These are phyloP conservation scores for Steccherinum ochraceum DNA, from an alignment of 768 basidiomycete species.

Conservation along the genomic window DNA sequence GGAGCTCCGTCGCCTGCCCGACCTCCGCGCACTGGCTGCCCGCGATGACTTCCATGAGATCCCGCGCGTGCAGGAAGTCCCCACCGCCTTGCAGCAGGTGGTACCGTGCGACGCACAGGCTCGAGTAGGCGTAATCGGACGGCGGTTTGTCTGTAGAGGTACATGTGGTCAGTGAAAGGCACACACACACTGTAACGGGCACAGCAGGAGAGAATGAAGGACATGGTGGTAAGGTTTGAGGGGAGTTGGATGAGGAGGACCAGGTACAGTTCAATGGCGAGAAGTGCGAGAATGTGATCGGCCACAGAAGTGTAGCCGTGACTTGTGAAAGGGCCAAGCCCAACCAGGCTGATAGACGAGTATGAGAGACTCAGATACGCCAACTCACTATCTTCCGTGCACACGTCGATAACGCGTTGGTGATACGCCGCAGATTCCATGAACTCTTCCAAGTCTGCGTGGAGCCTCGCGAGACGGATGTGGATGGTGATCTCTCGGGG, in stretches of 20 bases:
- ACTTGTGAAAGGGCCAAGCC: too few relatives aligned
- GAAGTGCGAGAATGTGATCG: too few relatives aligned
- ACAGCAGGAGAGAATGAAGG: neutral
- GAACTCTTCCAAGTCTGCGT: slow-evolving; percentile 59
- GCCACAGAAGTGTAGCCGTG: too few relatives aligned
- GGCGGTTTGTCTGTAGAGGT: slow-evolving; percentile 54
- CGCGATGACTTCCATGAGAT: slow-evolving; percentile 69
- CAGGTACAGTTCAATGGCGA: too few relatives aligned
- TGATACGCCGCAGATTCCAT: slow-evolving; percentile 74
- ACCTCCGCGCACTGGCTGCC: slow-evolving; percentile 81
- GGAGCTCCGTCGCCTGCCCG: slow-evolving; percentile 60
- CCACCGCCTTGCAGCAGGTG: slow-evolving; percentile 59
- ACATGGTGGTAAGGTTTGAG: slow-evolving; percentile 2
- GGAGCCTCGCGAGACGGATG: slow-evolving; percentile 67
- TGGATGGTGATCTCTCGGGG: slow-evolving; percentile 69
- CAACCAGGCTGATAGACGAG: too few relatives aligned
- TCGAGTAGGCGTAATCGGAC: slow-evolving; percentile 78
- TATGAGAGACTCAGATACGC: too few relatives aligned
- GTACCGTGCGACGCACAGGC: slow-evolving; percentile 77
- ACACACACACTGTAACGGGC: neutral
- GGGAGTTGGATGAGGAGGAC: too few relatives aligned
- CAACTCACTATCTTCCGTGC: slow-evolving; percentile 50
- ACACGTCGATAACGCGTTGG: slow-evolving; percentile 71
- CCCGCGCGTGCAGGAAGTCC: slow-evolving; percentile 62
- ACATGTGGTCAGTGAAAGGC: too few relatives aligned